phyloP scores from a whole-genome alignment of 768 basidiomycete genomes.

The Rhizopogon sp. region DNA sequence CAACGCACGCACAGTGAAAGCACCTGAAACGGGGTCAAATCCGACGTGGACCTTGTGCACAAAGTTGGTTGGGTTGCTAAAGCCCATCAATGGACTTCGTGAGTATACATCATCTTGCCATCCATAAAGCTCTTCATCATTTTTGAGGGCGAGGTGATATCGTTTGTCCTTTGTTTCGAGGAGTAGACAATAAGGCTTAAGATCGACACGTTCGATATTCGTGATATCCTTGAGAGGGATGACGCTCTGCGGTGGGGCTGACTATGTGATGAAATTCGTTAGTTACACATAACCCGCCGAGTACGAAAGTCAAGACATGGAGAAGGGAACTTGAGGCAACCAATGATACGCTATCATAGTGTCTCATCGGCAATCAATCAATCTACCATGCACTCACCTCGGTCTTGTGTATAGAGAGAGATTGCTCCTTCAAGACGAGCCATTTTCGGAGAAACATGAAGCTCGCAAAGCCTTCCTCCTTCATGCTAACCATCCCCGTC shows the following conservation, averaged over 20 bases:
- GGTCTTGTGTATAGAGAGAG: conserved; percentile 81
- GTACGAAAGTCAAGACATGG: background rate
- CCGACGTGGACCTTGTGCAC: conserved; percentile 99
- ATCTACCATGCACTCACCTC: conserved; percentile 55
- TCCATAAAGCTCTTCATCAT: conserved; percentile 93
- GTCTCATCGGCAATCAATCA: background rate
- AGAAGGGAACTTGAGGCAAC: background rate
- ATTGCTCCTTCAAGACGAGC: conserved; percentile 78
- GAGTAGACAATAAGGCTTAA: conserved; percentile 91
- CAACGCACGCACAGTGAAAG: conserved; percentile 72
- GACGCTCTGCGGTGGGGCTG: conserved; percentile 50
- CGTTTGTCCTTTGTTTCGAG: conserved; percentile 84
- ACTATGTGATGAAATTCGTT: conserved; percentile 27
- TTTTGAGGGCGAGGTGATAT: conserved; percentile 79
- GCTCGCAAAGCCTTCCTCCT: conserved; percentile 91
- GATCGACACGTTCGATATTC: conserved; percentile 86
- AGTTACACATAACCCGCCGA: background rate
- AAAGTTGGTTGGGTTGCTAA: conserved; percentile 94
- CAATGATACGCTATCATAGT: background rate
- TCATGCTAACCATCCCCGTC: conserved; percentile 74
- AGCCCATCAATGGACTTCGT: conserved; percentile 88
- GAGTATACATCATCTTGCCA: conserved; percentile 98
- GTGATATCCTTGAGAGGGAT: conserved; percentile 74
- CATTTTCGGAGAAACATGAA: conserved; percentile 92
- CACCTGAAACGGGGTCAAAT: conserved; percentile 90